phyloP scores from a whole-genome alignment of 2,329 filamentous ascomycete genomes.

The Fusarium secorum region DNA sequence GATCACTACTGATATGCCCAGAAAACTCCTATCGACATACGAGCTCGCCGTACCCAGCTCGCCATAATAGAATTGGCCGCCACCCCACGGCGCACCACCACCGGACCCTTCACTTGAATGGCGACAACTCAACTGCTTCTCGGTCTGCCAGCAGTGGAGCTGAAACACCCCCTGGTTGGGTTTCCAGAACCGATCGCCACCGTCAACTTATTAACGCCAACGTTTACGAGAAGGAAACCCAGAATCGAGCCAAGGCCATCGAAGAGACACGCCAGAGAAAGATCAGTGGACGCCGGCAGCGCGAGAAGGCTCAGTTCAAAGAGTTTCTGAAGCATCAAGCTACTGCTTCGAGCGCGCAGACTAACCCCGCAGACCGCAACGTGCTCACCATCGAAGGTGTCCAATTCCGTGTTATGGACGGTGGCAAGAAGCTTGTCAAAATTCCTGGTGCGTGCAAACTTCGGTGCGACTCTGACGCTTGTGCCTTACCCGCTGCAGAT shows the following conservation, averaged over 20 bases:
- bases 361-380: constrained; percentile 53
- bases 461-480: background rate
- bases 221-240: constrained; percentile 77
- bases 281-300: constrained; percentile 60
- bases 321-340: constrained; percentile 46
- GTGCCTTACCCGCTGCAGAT: constrained; percentile 52
- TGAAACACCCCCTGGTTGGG: constrained; percentile 58
- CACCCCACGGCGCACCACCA: constrained; percentile 52
- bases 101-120: constrained; percentile 71
- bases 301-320: constrained; percentile 66
- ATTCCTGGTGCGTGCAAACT: constrained; percentile 64
- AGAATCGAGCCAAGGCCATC: constrained; percentile 73
- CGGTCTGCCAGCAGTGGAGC: constrained; percentile 50
- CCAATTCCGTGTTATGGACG: constrained; percentile 74
- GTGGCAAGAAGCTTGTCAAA: constrained; percentile 84
- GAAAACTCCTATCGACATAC: constrained; percentile 47
- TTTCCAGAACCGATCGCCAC: constrained; percentile 77
- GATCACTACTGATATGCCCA: constrained; percentile 27
- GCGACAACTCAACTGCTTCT: constrained; percentile 47
- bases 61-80: constrained; percentile 50
- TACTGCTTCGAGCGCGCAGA: constrained; percentile 19
- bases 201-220: constrained; percentile 84
- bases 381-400: constrained; percentile 76
- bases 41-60: constrained; percentile 46
- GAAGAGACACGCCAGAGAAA: constrained; percentile 71